Base-by-base conservation (phyloP, 139 green algal species). In the Spirogloea muscicola region DNA sequence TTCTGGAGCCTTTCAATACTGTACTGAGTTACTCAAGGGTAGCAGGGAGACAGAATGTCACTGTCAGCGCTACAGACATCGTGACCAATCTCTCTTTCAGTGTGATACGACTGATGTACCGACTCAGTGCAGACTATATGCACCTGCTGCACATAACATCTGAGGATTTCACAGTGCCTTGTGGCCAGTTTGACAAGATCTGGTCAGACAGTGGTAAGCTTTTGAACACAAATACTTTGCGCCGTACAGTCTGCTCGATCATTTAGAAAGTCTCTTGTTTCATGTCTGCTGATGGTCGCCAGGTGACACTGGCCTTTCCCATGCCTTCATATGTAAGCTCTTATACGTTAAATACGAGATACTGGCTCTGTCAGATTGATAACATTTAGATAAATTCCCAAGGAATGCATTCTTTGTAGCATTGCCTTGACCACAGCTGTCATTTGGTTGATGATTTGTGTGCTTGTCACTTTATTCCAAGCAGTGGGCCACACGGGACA, bases 171-270 rank as follows among this genome's bases (percentile, higher is more conserved):
- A 68, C 59, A 18, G 59, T 68, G 21, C 18, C 25, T 18, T 68
- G 59, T 31, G 16, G 18, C 27, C 59, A 68, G 38, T 68, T 68
- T 57, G 59, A 68, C 59, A 68, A 58, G 59, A 68, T 68, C 37
- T 68, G 59, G 59, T 5, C 33, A 21, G 51, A 29, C 51, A 9
- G 21, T 9, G 51, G 51, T 61, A 29, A 6, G 51, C n/a, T n/a
- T n/a, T n/a, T n/a, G n/a, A n/a, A n/a, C n/a, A n/a, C n/a, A n/a
- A n/a, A n/a, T n/a, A n/a, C n/a, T n/a, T n/a, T n/a, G n/a, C n/a
- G n/a, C n/a, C n/a, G n/a, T n/a, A n/a, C n/a, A n/a, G n/a, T n/a
- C n/a, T n/a, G n/a, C n/a, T n/a, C n/a, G n/a, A n/a, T n/a, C n/a
- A n/a, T n/a, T n/a, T n/a, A n/a, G n/a, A n/a, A n/a, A n/a, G n/a